Evolutionary conservation across 2,329 filamentous ascomycete species (phyloP), one percentile per base, ranked within the genome.

Genomic region (Pseudogymnoascus sp.): DNA sequence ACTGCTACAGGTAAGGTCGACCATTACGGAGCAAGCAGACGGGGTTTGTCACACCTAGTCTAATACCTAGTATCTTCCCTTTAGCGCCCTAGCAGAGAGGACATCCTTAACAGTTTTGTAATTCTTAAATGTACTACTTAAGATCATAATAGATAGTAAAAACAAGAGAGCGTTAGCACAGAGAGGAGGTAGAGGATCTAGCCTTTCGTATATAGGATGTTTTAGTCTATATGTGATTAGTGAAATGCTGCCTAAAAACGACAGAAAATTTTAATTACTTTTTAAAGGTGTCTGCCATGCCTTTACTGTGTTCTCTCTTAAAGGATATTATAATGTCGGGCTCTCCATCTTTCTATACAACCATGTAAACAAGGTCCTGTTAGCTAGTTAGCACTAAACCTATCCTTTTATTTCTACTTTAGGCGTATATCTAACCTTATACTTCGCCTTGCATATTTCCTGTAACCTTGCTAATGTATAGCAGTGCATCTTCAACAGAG

Each of bases 381-480:
- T 61, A 46, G 23, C 4, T 65, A 40, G 46, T 66, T 63, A 67
- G 46, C 38, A 66, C 59, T 1, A 34, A 63, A 66, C 60, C 2
- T 31, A 23, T 12, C 1, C 31, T 61, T 59, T 16, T 18, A 28
- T 61, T 64, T 63, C 37, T n/a, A 56, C 40, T 46, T 67, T 12
- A 63, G 46, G 62, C 59, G 63, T 65, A n/a, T 66, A 67, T 66
- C 60, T 67, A 1, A 66, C 63, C 53, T 65, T 67, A 18, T 61
- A 67, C 53, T 5, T 65, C 50, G 56, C 61, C 61, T 67, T 64
- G 25, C 18, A 67, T 67, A 65, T 65, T 64, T 66, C 65, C 25
- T 64, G 18, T 66, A 66, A 61, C 64, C 62, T 66, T 66, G 25
- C 44, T 64, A 25, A 64, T 63, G 59, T 67, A 67, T 67, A 66